phyloP scores from a whole-genome alignment of 106 monocot species.

The Dendrobium officinale region DNA sequence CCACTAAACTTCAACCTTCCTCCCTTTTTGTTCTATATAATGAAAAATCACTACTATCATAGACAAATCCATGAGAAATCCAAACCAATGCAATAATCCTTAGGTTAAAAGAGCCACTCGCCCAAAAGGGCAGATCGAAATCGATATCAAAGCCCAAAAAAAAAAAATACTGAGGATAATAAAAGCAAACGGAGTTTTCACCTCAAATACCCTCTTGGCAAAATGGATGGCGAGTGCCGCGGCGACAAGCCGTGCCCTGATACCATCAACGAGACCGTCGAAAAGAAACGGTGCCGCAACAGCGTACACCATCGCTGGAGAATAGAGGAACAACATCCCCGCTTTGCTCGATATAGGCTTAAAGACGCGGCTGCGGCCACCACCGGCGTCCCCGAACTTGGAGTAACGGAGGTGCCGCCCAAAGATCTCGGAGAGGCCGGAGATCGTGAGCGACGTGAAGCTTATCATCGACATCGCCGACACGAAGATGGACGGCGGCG shows the following conservation, averaged over 20 bases:
- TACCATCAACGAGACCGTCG: not conserved
- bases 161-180: not conserved
- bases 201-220: constrained; percentile 43
- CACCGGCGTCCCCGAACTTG: constrained; percentile 28
- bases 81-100: not conserved
- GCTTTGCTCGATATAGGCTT: constrained; percentile 17
- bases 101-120: too few relatives aligned
- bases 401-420: constrained; percentile 32
- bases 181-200: constrained; percentile 3
- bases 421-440: constrained; percentile 19
- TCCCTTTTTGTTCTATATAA: too few relatives aligned
- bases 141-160: not conserved
- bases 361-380: too few relatives aligned
- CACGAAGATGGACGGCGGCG: constrained; percentile 22
- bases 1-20: too few relatives aligned
- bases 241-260: constrained; percentile 6
- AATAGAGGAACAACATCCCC: constrained; percentile 29
- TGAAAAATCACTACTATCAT: too few relatives aligned
- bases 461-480: constrained; percentile 20
- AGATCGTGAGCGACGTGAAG: not conserved
- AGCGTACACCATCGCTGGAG: constrained; percentile 21
- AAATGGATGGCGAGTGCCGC: constrained; percentile 29
- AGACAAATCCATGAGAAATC: too few relatives aligned
- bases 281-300: constrained; percentile 10
- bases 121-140: not conserved